These are phyloP conservation scores for Leccinum fuscescens DNA, from an alignment of 1,284 basidiomycete species.

Conservation along the genomic window DNA sequence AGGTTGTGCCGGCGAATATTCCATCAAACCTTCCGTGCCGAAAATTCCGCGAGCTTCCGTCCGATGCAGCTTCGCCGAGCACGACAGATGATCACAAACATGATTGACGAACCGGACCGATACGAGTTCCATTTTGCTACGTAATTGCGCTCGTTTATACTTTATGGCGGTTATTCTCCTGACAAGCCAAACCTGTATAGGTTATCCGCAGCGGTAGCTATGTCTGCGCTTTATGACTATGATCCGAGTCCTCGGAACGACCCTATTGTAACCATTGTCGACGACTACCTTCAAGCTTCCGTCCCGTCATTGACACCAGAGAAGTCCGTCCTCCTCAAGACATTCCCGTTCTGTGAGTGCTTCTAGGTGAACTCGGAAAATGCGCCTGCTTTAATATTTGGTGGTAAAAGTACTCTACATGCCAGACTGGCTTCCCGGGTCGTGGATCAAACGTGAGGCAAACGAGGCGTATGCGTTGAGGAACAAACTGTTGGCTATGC, in stretches of 20 bases:
- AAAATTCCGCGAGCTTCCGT: background rate
- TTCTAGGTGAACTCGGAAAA: background rate
- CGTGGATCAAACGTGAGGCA: slow-evolving; percentile 9
- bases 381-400: background rate
- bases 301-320: background rate
- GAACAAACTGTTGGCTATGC: slow-evolving; percentile 8
- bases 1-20: background rate
- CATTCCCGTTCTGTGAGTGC: slow-evolving; percentile 21
- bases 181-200: background rate
- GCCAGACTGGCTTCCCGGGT: slow-evolving; percentile 3
- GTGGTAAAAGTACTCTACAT: slow-evolving; percentile 15
- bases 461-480: background rate
- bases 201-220: slow-evolving; percentile 13
- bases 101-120: background rate
- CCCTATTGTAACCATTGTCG: slow-evolving; percentile 12
- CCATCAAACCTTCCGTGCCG: background rate
- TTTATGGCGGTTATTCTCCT: background rate
- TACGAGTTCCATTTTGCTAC: background rate
- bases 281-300: background rate
- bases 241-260: slow-evolving; percentile 12
- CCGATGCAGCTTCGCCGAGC: background rate
- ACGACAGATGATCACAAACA: background rate
- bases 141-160: background rate
- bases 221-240: slow-evolving; percentile 19
- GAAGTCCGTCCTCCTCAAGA: slow-evolving; percentile 7